Evolutionary conservation across 164 flowering plant genomes (phyloP).

Genomic region (Piper betle): DNA sequence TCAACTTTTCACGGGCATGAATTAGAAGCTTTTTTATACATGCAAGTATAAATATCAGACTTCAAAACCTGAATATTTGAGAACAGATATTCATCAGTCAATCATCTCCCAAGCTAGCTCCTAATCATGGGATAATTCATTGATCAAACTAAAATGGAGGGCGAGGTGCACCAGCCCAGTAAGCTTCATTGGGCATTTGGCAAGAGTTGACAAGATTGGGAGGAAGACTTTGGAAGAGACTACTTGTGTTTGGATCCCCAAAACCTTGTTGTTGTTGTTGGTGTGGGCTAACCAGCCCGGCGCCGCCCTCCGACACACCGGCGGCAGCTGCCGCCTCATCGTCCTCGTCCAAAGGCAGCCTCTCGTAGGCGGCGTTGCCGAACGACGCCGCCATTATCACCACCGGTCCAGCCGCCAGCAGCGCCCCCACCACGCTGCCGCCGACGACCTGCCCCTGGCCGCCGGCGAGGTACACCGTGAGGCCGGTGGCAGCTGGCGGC

Average conservation of each 20-base stretch:
- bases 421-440: constrained; percentile 69
- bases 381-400: constrained; percentile 89
- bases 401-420: constrained; percentile 73
- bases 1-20: neutral
- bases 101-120: too few relatives aligned
- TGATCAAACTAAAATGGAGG: constrained; percentile 30
- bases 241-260: constrained; percentile 27
- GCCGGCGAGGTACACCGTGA: constrained; percentile 77
- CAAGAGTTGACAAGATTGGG: constrained; percentile 51
- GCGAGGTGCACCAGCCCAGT: constrained; percentile 40
- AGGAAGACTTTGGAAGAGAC: constrained; percentile 44
- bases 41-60: too few relatives aligned
- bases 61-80: too few relatives aligned
- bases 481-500: constrained; percentile 69
- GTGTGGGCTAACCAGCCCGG: constrained; percentile 13
- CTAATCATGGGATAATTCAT: too few relatives aligned
- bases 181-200: constrained; percentile 53
- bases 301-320: constrained; percentile 17
- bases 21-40: too few relatives aligned
- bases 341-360: constrained; percentile 76
- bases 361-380: constrained; percentile 84
- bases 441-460: constrained; percentile 93
- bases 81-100: neutral
- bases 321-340: neutral
- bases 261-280: constrained; percentile 3